Evolutionary conservation across 176 grass and related monocot species (phyloP).

Genomic region (Bonia amplexicaulis): DNA sequence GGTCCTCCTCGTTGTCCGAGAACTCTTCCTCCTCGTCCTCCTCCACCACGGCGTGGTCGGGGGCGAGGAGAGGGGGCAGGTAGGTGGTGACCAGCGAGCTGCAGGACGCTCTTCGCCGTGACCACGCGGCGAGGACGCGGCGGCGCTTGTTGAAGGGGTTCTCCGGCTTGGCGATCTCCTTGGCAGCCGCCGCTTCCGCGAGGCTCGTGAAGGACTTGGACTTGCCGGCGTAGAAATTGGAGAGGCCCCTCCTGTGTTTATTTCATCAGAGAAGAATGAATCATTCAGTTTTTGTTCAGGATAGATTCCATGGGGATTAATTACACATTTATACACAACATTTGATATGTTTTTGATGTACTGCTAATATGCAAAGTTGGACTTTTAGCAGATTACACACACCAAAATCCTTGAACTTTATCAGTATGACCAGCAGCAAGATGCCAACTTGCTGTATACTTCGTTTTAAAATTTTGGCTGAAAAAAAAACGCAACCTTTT

Average conservation of each 20-base stretch:
- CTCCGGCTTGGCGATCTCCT: conserved; percentile 80
- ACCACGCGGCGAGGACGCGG: conserved; percentile 48
- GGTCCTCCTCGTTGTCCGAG: not conserved
- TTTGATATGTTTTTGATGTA: not conserved
- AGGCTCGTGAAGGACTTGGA: conserved; percentile 82
- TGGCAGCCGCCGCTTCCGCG: conserved; percentile 40
- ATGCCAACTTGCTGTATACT: not conserved
- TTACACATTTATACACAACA: not conserved
- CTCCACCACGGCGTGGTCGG: conserved; percentile 39
- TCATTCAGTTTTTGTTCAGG: not conserved
- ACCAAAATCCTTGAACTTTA: not conserved
- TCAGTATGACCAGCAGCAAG: not conserved
- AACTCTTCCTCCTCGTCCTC: conserved; percentile 44
- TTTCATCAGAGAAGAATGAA: not conserved
- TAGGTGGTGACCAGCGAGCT: conserved; percentile 49
- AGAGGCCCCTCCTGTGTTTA: conserved; percentile 52
- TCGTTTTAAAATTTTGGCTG: not conserved
- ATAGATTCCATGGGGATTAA: not conserved
- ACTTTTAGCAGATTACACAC: not conserved
- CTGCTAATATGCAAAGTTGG: not conserved
- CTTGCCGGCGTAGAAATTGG: conserved; percentile 84
- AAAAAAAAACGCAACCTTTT: not conserved
- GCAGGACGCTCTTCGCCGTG: conserved; percentile 54
- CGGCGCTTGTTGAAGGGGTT: conserved; percentile 89
- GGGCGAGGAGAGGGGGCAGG: conserved; percentile 49